Percentiles rank a stretch among this genome's conserved stretches.
Evolutionary conservation across 176 grass and related monocot species (phyloP).

Genomic region (Hyparrhenia diplandra): DNA sequence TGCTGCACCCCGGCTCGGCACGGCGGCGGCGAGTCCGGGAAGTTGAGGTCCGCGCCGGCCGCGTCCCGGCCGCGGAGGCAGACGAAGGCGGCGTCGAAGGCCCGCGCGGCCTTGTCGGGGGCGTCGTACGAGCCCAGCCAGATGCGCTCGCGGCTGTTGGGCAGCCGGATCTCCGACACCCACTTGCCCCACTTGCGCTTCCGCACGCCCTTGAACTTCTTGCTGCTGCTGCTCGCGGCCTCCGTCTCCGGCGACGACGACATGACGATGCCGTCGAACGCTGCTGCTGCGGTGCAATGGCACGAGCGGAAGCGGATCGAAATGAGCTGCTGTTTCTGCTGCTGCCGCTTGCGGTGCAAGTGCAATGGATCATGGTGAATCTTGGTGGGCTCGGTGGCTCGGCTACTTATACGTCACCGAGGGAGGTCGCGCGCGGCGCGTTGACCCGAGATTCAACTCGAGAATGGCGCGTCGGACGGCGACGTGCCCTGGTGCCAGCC

Average conservation of each 20-base stretch:
- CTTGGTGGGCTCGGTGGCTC: neutral
- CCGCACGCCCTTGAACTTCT: conserved; percentile 73
- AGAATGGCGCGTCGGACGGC: conserved; percentile 45
- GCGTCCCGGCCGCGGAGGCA: conserved; percentile 50
- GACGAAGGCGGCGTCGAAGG: conserved; percentile 79
- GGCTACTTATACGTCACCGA: conserved; percentile 31
- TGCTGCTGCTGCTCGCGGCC: conserved; percentile 1
- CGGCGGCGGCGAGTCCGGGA: conserved; percentile 63
- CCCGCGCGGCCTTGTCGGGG: conserved; percentile 72
- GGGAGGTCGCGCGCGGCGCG: conserved; percentile 21
- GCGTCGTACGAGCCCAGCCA: conserved; percentile 78
- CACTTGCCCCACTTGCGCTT: conserved; percentile 98
- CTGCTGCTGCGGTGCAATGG: neutral
- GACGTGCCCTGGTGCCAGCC: conserved; percentile 25
- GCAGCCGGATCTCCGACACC: conserved; percentile 93
- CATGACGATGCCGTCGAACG: neutral
- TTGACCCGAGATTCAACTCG: conserved; percentile 30
- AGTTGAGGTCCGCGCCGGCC: conserved; percentile 54
- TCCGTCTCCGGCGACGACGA: conserved; percentile 22
- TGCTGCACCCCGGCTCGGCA: conserved; percentile 17
- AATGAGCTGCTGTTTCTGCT: neutral
- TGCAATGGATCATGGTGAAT: too few relatives aligned
- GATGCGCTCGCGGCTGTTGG: conserved; percentile 84
- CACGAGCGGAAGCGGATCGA: neutral
- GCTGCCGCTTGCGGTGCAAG: too few relatives aligned